A percentile compares a stretch with the other conserved stretches of the same genome.
phyloP scores from a whole-genome alignment of 192 early-diverging fungal species.

The Coemansia sp. region DNA sequence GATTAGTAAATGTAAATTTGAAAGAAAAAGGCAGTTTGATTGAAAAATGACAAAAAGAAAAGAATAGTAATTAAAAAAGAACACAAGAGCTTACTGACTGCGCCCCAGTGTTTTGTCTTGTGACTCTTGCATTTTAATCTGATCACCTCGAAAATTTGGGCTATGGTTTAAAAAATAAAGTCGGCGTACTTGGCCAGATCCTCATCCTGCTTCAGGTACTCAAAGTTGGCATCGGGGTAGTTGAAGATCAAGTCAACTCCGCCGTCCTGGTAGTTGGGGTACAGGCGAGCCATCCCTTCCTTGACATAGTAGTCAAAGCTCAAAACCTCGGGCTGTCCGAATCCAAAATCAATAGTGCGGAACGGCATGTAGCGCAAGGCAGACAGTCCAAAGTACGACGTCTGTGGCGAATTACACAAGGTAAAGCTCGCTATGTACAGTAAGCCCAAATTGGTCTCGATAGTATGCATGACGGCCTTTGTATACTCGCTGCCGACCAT shows the following conservation, averaged over 20 bases:
- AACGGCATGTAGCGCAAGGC: conserved; percentile 44
- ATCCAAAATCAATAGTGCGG: conserved; percentile 47
- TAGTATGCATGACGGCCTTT: conserved; percentile 27
- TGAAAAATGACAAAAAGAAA: not conserved
- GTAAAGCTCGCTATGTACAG: conserved; percentile 32
- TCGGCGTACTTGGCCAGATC: conserved; percentile 37
- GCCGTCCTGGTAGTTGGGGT: conserved; percentile 43
- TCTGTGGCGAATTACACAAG: conserved; percentile 34
- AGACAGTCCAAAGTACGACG: conserved; percentile 39
- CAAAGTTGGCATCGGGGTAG: conserved; percentile 31
- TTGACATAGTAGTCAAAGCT: conserved; percentile 32
- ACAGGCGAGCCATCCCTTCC: conserved; percentile 42
- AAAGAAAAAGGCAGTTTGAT: not conserved
- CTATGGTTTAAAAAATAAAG: not conserved
- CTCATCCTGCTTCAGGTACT: conserved; percentile 13
- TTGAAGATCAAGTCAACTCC: conserved; percentile 49
- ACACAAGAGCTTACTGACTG: not conserved
- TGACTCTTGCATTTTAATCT: not conserved
- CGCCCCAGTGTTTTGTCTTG: not conserved
- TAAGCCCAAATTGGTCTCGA: conserved; percentile 40
- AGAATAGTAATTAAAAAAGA: not conserved
- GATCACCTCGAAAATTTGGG: not conserved
- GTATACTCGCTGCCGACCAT: conserved; percentile 32
- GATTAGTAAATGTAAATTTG: not conserved
- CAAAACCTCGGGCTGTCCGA: conserved; percentile 30